Conservation (phyloP, 441 rosid genomes). For the Bocquillonia castaneifolia region DNA sequence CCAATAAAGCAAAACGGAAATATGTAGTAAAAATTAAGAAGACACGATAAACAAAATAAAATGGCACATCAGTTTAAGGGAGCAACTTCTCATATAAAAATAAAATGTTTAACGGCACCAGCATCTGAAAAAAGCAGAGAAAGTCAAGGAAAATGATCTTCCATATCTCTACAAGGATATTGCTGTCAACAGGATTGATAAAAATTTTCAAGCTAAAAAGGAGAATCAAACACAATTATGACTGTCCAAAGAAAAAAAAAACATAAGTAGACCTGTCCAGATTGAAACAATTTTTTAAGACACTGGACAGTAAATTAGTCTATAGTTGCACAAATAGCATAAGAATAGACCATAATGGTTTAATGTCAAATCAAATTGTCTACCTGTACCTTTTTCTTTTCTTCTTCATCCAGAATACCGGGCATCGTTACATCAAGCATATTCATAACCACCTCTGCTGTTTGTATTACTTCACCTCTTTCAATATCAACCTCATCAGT, state of each 20-base stretch:
- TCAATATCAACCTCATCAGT: conserved; percentile 42
- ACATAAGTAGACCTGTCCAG: background rate
- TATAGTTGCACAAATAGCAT: background rate
- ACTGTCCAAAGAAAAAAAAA: background rate
- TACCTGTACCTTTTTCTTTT: conserved; percentile 66
- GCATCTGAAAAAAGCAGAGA: background rate
- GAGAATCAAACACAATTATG: background rate
- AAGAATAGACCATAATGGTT: background rate
- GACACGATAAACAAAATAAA: conserved; percentile 11
- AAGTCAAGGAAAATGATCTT: background rate
- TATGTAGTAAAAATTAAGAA: conserved; percentile 4
- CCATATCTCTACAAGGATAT: conserved; percentile 3
- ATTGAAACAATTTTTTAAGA: background rate
- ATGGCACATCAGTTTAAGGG: background rate
- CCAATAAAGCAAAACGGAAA: background rate
- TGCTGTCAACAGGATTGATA: background rate
- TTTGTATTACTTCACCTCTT: conserved; percentile 60
- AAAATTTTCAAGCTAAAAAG: background rate
- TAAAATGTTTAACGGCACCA: too few species aligned
- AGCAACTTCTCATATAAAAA: conserved; percentile 4
- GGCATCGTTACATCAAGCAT: conserved; percentile 88
- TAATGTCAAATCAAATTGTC: conserved; percentile 13
- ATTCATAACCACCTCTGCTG: conserved; percentile 73
- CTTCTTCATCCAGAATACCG: conserved; percentile 56
- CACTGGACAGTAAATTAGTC: background rate